Evolutionary conservation across 495 filamentous ascomycete species (phyloP).

Genomic region (Penicillium cosmopolitanum): DNA sequence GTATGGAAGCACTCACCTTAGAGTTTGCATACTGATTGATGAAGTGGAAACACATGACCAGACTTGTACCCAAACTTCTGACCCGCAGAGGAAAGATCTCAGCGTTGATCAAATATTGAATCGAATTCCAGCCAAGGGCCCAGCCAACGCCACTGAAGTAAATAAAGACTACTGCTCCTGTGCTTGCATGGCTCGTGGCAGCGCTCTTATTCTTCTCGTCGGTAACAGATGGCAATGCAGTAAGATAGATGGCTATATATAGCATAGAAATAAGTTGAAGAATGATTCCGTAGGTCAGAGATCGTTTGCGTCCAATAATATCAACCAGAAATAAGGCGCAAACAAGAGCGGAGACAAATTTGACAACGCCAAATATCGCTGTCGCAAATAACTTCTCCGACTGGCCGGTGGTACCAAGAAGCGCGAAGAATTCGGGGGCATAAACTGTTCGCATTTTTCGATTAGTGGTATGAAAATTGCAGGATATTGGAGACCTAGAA

Average conservation of each 20-base stretch:
- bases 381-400: constrained; percentile 60
- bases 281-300: constrained; percentile 18
- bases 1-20: no score
- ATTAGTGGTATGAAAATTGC: no score
- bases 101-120: constrained; percentile 66
- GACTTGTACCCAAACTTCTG: constrained; percentile 10
- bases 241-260: constrained; percentile 25
- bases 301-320: constrained; percentile 16
- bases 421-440: constrained; percentile 40
- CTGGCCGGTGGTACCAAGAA: constrained; percentile 57
- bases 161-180: constrained; percentile 17
- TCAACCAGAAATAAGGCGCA: constrained; percentile 45
- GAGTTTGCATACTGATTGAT: constrained; percentile 63
- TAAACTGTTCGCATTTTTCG: no score
- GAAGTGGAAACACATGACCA: constrained; percentile 53
- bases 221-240: neutral
- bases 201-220: neutral
- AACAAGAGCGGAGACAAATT: constrained; percentile 56
- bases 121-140: constrained; percentile 65
- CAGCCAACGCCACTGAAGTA: constrained; percentile 22
- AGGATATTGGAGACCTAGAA: no score
- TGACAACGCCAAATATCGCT: constrained; percentile 63
- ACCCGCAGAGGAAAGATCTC: constrained; percentile 61
- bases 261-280: constrained; percentile 18
- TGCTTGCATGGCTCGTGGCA: neutral